A percentile compares a stretch with the other conserved stretches of the same genome.
These are phyloP conservation scores for Carnegiea gigantea DNA, from an alignment of 179 eudicot genomes.

Conservation along the genomic window DNA sequence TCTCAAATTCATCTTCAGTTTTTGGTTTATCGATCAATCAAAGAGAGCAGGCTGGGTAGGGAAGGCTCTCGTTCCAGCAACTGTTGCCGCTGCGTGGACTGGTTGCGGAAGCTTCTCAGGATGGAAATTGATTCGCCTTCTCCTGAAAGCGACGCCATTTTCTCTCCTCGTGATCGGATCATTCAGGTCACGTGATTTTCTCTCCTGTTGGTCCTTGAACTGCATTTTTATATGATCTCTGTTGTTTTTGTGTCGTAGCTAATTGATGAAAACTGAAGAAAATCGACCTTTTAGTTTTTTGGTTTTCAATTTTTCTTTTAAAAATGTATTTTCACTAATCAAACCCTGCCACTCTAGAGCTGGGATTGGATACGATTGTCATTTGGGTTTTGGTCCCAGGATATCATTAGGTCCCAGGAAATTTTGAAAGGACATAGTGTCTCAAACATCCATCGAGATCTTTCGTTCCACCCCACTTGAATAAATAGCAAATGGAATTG, in stretches of 20 bases:
- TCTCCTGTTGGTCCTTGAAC: neutral
- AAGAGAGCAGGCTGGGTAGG: constrained; percentile 28
- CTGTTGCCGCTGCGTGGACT: constrained; percentile 39
- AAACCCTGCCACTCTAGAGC: neutral
- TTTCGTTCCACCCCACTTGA: too few relatives aligned
- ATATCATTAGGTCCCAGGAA: neutral
- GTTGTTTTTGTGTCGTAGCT: neutral
- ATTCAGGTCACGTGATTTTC: constrained; percentile 22
- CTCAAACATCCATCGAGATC: too few relatives aligned
- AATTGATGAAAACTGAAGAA: neutral
- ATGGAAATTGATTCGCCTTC: constrained; percentile 44
- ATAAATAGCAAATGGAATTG: too few relatives aligned
- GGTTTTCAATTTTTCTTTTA: neutral
- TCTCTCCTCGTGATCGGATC: constrained; percentile 35
- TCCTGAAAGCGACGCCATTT: constrained; percentile 10
- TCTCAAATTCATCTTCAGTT: neutral
- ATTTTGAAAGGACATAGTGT: too few relatives aligned
- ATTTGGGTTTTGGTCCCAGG: neutral
- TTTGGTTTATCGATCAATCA: neutral
- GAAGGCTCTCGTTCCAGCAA: constrained; percentile 28
- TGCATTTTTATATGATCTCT: neutral
- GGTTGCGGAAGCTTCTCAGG: constrained; percentile 33
- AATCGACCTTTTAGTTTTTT: neutral
- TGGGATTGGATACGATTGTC: neutral
- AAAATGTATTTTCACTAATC: neutral